Base-by-base conservation (phyloP, 2,329 filamentous ascomycete species). In the Cryphonectria parasitica region DNA sequence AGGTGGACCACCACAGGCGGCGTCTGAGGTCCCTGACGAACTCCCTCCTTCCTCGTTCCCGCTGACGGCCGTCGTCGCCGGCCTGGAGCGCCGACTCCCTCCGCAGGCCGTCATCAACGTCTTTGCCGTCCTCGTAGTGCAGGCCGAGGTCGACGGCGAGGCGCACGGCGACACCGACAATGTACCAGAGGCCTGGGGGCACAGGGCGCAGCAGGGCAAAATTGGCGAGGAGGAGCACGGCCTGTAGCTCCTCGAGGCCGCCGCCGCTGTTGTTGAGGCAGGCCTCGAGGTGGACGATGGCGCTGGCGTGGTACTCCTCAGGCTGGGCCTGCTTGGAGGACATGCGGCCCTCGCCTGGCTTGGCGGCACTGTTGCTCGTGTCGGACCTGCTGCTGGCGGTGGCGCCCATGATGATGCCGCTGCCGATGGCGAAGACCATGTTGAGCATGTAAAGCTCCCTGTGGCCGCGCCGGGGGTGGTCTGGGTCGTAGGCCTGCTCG, bases 371-470 rank as follows among this genome's bases (percentile, higher is more conserved):
- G 17, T 73, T 71, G 11, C 67, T 69, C 11, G 65, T 68, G 56
- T 73, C 72, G 11, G 70, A 70, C 64, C 71, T 73, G 45, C 62
- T 64, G 69, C 69, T 71, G 34, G 69, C 61, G 67, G 69, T 73
- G 43, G 71, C 83, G 73, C 87, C 92, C 75, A 97, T 90, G 74
- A 98, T 97, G 75, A 98, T 97, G 25, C 94, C 95, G 25, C 93
- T 92, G 8, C 96, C 96, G 76, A 98, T 98, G 19, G 95, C 95
- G 82, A 97, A 98, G 34, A 98, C 95, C 81, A 98, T 98, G 80
- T 98, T 98, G 73, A 98, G 85, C 83, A 97, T 89, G 81, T 98
- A 98, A n/a, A 96, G 86, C 80, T 97, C 94, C 68, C 92, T 87
- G 5, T 94, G 88, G 1, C 91, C 92, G 36, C 92, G 87, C 67